Conservation (phyloP, 164 flowering plant genomes). For the Annona squamosa region DNA sequence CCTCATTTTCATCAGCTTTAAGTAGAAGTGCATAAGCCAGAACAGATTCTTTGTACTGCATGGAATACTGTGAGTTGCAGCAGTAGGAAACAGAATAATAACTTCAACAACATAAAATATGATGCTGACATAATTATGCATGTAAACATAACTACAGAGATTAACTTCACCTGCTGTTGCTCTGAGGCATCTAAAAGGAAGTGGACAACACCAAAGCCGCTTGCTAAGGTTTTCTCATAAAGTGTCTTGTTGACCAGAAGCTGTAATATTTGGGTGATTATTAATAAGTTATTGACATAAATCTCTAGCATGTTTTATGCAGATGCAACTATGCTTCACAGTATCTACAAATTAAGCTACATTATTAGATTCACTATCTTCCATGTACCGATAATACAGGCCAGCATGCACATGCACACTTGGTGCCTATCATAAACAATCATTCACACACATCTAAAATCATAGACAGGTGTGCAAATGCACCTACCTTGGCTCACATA, state of each 20-base stretch:
- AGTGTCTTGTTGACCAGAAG: conserved; percentile 86
- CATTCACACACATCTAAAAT: no score
- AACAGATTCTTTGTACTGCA: conserved; percentile 96
- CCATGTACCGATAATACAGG: no score
- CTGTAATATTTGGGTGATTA: conserved; percentile 30
- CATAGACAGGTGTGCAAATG: no score
- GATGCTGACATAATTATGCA: neutral
- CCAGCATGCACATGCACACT: no score
- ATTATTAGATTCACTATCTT: no score
- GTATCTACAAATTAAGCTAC: no score
- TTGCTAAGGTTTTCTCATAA: conserved; percentile 89
- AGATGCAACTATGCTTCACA: no score
- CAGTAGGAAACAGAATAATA: neutral
- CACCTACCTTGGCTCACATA: no score
- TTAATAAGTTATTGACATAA: conserved; percentile 6
- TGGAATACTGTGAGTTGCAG: neutral
- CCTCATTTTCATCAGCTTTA: conserved; percentile 49
- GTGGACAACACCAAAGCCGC: conserved; percentile 92
- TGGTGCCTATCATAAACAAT: no score
- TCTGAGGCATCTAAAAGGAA: conserved; percentile 96
- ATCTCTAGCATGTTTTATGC: no score
- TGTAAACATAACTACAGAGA: neutral
- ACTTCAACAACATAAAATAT: neutral
- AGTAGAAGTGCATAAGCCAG: conserved; percentile 73
- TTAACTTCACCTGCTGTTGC: conserved; percentile 75